These are phyloP conservation scores for Dryas drummondii DNA, from an alignment of 306 rosid genomes.

Conservation along the genomic window DNA sequence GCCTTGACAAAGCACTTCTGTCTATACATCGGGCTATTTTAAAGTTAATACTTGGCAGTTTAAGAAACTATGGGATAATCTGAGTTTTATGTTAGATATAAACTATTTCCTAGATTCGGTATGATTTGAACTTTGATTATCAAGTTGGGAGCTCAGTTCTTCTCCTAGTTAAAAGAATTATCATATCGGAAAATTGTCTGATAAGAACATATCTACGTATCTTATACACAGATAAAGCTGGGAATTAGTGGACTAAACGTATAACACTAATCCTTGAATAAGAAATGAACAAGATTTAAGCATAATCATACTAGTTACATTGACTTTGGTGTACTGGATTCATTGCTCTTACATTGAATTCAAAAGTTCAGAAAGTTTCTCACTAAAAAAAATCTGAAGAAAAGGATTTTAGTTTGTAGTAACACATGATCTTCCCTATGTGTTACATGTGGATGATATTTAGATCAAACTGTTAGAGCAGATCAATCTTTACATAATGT, in stretches of 20 bases:
- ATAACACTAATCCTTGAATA: neutral
- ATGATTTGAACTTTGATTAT: neutral
- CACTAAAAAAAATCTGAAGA: neutral
- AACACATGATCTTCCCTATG: conserved; percentile 1
- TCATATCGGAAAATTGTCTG: too few relatives aligned
- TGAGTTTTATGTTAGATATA: too few relatives aligned
- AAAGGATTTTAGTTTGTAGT: neutral
- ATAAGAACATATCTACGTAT: neutral
- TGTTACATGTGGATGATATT: neutral
- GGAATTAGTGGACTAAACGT: neutral
- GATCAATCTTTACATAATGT: neutral
- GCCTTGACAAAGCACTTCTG: too few relatives aligned
- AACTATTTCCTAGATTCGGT: neutral
- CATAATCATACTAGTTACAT: neutral
- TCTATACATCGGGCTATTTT: too few relatives aligned
- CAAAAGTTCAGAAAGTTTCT: neutral
- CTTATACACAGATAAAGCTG: neutral
- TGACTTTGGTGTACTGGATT: neutral
- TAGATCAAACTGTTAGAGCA: too few relatives aligned
- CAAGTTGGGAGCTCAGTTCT: too few relatives aligned
- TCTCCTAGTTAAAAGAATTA: too few relatives aligned
- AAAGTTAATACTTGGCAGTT: too few relatives aligned
- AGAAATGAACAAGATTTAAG: conserved; percentile 6
- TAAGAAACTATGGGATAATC: too few relatives aligned
- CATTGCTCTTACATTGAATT: conserved; percentile 6